Conservation (phyloP, 2,329 filamentous ascomycete species). For the Aspergillus melleus region DNA sequence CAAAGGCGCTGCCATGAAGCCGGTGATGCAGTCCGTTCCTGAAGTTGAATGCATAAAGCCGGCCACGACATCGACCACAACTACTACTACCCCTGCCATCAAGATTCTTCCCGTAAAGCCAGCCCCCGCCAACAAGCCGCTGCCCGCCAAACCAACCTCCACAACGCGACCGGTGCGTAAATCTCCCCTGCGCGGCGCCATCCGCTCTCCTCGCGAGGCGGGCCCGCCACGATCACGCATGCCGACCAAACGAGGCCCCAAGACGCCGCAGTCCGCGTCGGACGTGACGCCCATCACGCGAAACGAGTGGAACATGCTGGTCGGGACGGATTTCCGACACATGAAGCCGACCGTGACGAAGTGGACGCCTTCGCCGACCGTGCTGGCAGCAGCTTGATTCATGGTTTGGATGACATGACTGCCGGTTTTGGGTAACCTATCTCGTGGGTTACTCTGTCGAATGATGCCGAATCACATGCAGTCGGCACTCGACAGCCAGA, state of each 20-base stretch:
- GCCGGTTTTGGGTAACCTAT: no score
- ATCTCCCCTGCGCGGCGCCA: constrained; percentile 21
- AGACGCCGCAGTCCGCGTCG: constrained; percentile 43
- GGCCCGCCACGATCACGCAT: constrained; percentile 19
- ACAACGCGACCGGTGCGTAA: constrained; percentile 13
- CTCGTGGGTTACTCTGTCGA: no score
- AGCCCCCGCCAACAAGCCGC: background rate
- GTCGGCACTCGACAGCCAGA: no score
- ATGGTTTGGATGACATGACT: background rate
- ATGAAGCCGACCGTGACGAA: constrained; percentile 36
- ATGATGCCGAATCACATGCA: no score
- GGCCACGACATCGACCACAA: background rate
- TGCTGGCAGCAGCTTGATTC: constrained; percentile 29
- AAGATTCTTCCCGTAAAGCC: background rate
- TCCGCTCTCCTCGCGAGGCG: constrained; percentile 24
- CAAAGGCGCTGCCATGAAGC: background rate
- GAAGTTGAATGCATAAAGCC: background rate
- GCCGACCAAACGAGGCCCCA: constrained; percentile 31
- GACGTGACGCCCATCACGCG: constrained; percentile 46
- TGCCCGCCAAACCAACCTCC: background rate
- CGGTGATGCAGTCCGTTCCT: no score
- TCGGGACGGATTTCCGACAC: constrained; percentile 31
- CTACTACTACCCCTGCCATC: background rate
- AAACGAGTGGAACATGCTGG: constrained; percentile 44
- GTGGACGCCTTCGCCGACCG: constrained; percentile 38